These are phyloP conservation scores for Trichomonas tenax DNA, from an alignment of 208 protist species.

Conservation along the genomic window DNA sequence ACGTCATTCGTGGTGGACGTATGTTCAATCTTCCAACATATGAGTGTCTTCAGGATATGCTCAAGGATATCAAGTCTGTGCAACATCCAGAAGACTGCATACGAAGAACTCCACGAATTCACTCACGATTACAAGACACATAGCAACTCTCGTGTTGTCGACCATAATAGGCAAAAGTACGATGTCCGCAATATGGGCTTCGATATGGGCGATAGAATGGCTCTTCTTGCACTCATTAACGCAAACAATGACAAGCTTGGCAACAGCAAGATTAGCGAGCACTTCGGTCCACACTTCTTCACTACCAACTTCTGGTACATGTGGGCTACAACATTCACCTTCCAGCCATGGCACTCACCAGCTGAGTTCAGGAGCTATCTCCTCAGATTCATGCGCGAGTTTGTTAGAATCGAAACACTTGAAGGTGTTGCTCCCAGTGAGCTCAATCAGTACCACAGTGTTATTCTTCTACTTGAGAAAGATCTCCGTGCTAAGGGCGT, in stretches of 20 bases:
- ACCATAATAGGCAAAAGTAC: not conserved
- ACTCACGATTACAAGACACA: not conserved
- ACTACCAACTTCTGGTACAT: not conserved
- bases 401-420: not conserved
- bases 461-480: not conserved
- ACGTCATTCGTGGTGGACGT: not conserved
- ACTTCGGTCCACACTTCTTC: not conserved
- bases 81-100: not conserved
- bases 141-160: not conserved
- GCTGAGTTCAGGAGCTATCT: not conserved
- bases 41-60: not conserved
- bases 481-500: not conserved
- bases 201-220: not conserved
- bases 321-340: not conserved
- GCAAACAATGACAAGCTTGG: not conserved
- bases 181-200: not conserved
- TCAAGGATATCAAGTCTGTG: not conserved
- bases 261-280: not conserved
- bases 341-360: not conserved
- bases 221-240: not conserved
- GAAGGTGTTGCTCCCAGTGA: not conserved
- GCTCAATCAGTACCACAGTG: not conserved
- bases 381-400: not conserved
- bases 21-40: not conserved
- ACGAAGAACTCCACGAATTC: not conserved